Evolutionary conservation across 176 grass and related monocot genomes (phyloP), one percentile per base, ranked within the genome.

Genomic region (Cocos nucifera): DNA sequence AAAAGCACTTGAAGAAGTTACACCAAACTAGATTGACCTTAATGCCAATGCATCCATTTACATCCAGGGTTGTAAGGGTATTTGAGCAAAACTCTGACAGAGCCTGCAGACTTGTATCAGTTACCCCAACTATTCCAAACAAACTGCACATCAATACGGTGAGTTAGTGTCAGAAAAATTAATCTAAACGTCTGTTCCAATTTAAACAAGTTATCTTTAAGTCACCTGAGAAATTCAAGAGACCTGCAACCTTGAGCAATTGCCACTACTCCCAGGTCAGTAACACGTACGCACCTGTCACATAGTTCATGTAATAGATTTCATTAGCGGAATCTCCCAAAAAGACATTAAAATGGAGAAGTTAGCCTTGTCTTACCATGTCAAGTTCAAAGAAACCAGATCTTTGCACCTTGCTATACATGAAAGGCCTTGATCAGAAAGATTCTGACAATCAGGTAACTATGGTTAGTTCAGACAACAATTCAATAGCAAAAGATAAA

Each of bases 11-110:
- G 7, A 57, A 21, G 63, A 51, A 67, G 35, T 4, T 29, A 44
- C 22, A 50, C 20, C n/a, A 30, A 20, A 25, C 24, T 15, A 54
- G 61, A 1, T 70, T 59, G 56, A 96, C 91, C 83, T 87, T 87
- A 84, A 96, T 85, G 53, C 80, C 87, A 49, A 69, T 57, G 66
- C 91, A 96, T 17, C 91, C 91, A 82, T 96, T 90, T 71, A 96
- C 80, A 72, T 90, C 91, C 2, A 90, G 91, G 53, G 86, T 96
- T 22, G 77, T 90, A 30, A 96, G 86, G 59, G 61, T 82, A 56
- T 52, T 64, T 17, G 78, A 75, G 53, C 83, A 90, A 50, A 55
- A 79, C 69, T 90, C 80, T 19, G 86, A 87, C 55, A 96, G 73
- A 61, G 75, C 80, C 57, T 96, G 75, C 19, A 90, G 65, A n/a